Percentiles rank a stretch among this genome's conserved stretches.
Evolutionary conservation across 2,329 filamentous ascomycete species (phyloP).

Genomic region (Fusarium sp.): DNA sequence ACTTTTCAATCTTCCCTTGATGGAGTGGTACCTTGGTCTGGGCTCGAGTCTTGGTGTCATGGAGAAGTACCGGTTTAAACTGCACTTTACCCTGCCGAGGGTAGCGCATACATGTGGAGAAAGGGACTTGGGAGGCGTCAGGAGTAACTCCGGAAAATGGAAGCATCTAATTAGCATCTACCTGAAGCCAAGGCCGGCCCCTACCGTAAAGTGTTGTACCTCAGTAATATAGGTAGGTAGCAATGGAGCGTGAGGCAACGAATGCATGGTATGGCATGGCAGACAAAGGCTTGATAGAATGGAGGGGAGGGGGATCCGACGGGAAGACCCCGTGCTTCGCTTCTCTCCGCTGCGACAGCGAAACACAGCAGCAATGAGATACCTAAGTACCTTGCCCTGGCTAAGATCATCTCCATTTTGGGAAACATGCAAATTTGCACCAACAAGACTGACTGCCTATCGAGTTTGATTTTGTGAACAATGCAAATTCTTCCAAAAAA

Average conservation of each 20-base stretch:
- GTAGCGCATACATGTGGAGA: slow-evolving; percentile 18
- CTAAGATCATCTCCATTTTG: slow-evolving; percentile 5
- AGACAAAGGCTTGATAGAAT: background rate
- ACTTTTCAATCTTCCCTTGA: background rate
- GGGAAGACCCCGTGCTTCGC: slow-evolving; percentile 16
- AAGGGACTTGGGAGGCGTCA: slow-evolving; percentile 2
- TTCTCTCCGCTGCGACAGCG: slow-evolving; percentile 4
- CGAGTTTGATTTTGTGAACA: background rate
- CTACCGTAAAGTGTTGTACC: background rate
- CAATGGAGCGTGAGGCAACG: background rate
- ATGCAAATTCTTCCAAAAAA: background rate
- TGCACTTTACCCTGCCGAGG: slow-evolving; percentile 15
- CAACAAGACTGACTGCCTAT: background rate
- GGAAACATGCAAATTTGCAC: slow-evolving; percentile 5
- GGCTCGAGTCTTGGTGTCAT: background rate
- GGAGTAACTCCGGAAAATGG: slow-evolving; percentile 15
- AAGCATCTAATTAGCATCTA: background rate
- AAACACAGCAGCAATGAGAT: background rate
- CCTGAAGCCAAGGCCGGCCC: background rate
- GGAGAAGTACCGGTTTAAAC: slow-evolving; percentile 2
- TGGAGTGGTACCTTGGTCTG: background rate
- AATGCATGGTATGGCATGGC: background rate
- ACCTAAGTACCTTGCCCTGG: background rate
- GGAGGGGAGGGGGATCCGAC: background rate
- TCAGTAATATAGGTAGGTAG: background rate